These are phyloP conservation scores for Claviceps capensis DNA, from an alignment of 2,329 filamentous ascomycete genomes.

Conservation along the genomic window DNA sequence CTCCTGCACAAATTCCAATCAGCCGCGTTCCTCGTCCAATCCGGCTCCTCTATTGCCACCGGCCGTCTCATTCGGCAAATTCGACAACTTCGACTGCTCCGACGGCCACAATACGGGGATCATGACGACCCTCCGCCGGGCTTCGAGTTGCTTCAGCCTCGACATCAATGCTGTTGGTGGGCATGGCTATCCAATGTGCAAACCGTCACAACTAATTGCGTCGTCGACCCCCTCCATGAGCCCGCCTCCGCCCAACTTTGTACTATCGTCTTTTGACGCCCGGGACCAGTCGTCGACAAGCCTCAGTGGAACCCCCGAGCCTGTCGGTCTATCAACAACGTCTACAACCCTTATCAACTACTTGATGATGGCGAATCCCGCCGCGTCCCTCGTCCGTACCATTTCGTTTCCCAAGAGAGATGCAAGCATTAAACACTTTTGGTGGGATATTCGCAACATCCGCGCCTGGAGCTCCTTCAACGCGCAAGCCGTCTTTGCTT, in stretches of 20 bases:
- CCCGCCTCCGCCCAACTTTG: constrained; percentile 21
- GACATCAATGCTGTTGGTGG: constrained; percentile 52
- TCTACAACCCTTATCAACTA: constrained; percentile 63
- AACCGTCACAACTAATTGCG: constrained; percentile 45
- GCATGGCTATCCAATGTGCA: constrained; percentile 76
- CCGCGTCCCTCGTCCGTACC: constrained; percentile 67
- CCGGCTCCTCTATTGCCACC: constrained; percentile 48
- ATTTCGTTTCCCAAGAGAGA: constrained; percentile 56
- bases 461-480: constrained; percentile 74
- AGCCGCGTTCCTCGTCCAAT: constrained; percentile 12
- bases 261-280: constrained; percentile 31
- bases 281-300: constrained; percentile 33
- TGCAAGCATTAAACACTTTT: constrained; percentile 68
- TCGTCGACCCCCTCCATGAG: constrained; percentile 9
- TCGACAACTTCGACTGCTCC: constrained; percentile 26
- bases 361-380: constrained; percentile 66
- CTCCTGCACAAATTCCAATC: constrained; percentile 4
- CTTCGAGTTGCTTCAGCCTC: constrained; percentile 49
- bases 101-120: background rate
- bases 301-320: constrained; percentile 27
- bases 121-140: constrained; percentile 31
- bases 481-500: constrained; percentile 52
- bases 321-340: constrained; percentile 22
- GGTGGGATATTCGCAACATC: constrained; percentile 90
- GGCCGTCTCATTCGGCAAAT: constrained; percentile 34